Percentiles rank a stretch among this genome's conserved stretches.
phyloP scores from a whole-genome alignment of 2,329 filamentous ascomycete species.

The Colletotrichum truncatum region DNA sequence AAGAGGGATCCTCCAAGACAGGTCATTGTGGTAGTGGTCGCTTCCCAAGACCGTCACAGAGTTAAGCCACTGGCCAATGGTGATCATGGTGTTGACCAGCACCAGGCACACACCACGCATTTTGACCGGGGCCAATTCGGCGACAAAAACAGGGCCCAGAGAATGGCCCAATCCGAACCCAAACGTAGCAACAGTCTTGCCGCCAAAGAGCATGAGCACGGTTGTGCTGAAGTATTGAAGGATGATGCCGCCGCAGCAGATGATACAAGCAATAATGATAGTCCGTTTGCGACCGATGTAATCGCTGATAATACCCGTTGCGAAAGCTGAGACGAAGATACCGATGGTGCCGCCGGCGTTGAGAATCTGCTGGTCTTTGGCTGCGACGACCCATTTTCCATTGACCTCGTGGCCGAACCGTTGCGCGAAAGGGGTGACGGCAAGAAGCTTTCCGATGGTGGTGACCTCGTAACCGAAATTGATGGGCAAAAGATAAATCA shows the following conservation, averaged over 20 bases:
- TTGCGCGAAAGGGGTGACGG: constrained; percentile 37
- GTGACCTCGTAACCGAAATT: constrained; percentile 39
- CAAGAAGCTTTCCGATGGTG: constrained; percentile 40
- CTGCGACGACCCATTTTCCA: constrained; percentile 33
- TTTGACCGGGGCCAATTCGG: constrained; percentile 41
- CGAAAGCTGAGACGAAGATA: constrained; percentile 40
- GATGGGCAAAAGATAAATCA: constrained; percentile 25
- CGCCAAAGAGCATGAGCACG: constrained; percentile 37
- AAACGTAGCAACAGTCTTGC: constrained; percentile 39
- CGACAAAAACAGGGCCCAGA: constrained; percentile 42
- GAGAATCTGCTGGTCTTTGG: constrained; percentile 40
- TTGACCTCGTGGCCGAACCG: constrained; percentile 35
- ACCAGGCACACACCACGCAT: constrained; percentile 40
- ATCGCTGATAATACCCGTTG: constrained; percentile 37
- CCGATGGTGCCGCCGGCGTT: constrained; percentile 40
- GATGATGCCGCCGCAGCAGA: constrained; percentile 35
- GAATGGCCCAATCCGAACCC: constrained; percentile 43
- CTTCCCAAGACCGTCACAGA: constrained; percentile 23
- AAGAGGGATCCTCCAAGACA: constrained; percentile 40
- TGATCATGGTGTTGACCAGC: constrained; percentile 44
- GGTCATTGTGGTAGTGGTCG: constrained; percentile 31
- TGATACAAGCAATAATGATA: constrained; percentile 31
- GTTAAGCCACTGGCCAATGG: constrained; percentile 37
- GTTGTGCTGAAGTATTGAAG: constrained; percentile 35
- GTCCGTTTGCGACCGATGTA: constrained; percentile 38